These are phyloP conservation scores for Microdochium paspali DNA, from an alignment of 2,329 filamentous ascomycete species.

Conservation along the genomic window DNA sequence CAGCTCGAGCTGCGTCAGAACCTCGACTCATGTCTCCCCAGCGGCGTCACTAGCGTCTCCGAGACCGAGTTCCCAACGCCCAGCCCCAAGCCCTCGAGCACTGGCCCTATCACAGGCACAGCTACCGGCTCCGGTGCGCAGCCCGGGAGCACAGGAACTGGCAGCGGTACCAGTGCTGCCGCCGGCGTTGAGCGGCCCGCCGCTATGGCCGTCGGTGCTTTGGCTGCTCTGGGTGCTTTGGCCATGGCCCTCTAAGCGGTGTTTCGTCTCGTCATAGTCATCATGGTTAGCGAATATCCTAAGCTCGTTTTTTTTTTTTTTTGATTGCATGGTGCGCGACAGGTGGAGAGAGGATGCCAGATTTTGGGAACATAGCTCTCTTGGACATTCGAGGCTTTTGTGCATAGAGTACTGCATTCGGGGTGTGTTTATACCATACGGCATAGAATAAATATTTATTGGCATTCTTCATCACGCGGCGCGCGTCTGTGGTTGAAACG, in stretches of 20 bases:
- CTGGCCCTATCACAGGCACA: not conserved
- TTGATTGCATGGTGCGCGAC: not conserved
- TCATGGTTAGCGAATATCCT: not conserved
- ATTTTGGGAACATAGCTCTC: not conserved
- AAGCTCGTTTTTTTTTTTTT: not conserved
- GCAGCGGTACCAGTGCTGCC: not conserved
- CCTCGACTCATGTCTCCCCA: not conserved
- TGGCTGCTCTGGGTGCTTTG: not conserved
- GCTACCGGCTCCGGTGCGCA: not conserved
- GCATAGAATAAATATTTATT: not conserved
- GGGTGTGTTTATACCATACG: not conserved
- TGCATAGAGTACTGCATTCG: not conserved
- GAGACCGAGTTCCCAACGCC: not conserved
- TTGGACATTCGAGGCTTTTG: not conserved
- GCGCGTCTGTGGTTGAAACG: too few species aligned
- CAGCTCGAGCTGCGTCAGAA: not conserved
- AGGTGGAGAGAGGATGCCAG: not conserved
- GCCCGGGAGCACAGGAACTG: not conserved
- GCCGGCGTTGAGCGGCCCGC: not conserved
- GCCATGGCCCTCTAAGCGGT: not conserved
- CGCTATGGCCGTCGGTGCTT: not conserved
- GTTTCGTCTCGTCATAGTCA: not conserved
- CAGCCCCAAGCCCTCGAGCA: not conserved
- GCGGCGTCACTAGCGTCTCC: not conserved
- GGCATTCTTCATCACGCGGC: not conserved